These are phyloP conservation scores for Puccinia polysora DNA, from an alignment of 1,284 basidiomycete genomes.

Conservation along the genomic window DNA sequence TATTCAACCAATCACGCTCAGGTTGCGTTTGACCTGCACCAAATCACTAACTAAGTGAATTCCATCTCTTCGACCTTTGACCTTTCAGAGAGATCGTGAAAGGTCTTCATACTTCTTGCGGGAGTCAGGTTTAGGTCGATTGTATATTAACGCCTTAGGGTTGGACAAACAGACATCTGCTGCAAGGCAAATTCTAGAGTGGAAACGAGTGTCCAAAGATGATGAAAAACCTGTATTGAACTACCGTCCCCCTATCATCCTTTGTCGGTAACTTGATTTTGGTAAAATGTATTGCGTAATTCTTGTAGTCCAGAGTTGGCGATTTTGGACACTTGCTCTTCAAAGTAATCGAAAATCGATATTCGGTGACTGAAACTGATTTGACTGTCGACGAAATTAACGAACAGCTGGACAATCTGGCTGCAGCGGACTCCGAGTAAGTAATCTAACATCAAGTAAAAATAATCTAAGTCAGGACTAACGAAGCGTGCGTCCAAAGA, in stretches of 20 bases:
- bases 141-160: constrained; percentile 79
- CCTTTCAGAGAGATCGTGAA: constrained; percentile 74
- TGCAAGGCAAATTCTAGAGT: constrained; percentile 72
- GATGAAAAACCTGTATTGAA: too few relatives aligned
- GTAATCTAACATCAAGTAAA: constrained; percentile 52
- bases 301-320: constrained; percentile 56
- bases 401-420: constrained; percentile 67
- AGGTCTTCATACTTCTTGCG: constrained; percentile 83
- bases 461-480: too few relatives aligned
- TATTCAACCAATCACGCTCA: not conserved
- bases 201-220: constrained; percentile 72
- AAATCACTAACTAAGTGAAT: too few relatives aligned
- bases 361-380: constrained; percentile 70
- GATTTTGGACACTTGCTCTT: constrained; percentile 80
- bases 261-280: not conserved
- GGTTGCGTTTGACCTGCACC: too few relatives aligned
- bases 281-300: not conserved
- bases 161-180: constrained; percentile 67
- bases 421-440: constrained; percentile 63
- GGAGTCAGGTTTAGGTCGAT: constrained; percentile 82
- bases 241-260: too few relatives aligned
- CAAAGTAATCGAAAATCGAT: constrained; percentile 76
- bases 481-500: constrained; percentile 55
- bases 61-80: not conserved
- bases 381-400: constrained; percentile 77